Percentiles rank a stretch among this genome's conserved stretches.
These are phyloP conservation scores for Aspergillus costaricaensis DNA, from an alignment of 2,329 filamentous ascomycete genomes.

Conservation along the genomic window DNA sequence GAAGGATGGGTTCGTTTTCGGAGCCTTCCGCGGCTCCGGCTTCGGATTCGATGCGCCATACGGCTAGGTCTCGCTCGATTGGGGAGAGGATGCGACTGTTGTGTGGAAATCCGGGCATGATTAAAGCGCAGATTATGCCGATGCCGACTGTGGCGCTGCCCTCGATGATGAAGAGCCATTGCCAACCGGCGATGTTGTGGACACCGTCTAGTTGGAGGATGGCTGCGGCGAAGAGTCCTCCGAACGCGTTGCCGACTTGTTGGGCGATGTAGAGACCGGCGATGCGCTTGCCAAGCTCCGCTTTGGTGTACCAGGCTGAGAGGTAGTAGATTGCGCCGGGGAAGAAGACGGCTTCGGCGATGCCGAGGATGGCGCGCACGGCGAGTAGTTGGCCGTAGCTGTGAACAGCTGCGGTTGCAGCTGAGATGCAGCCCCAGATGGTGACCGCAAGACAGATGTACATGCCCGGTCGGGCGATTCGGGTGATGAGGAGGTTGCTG, in stretches of 20 bases:
- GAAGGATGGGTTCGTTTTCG: constrained; percentile 33
- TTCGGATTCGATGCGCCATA: constrained; percentile 35
- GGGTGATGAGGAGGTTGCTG: constrained; percentile 55
- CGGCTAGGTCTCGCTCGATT: constrained; percentile 25
- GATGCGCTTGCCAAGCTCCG: constrained; percentile 31
- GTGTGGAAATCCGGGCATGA: constrained; percentile 46
- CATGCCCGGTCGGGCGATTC: constrained; percentile 52
- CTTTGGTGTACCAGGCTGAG: constrained; percentile 46
- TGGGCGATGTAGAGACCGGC: constrained; percentile 34
- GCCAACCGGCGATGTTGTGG: constrained; percentile 26
- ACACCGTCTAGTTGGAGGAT: constrained; percentile 27
- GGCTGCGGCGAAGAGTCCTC: constrained; percentile 30
- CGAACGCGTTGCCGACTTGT: constrained; percentile 30
- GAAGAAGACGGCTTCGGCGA: constrained; percentile 64
- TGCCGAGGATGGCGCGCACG: constrained; percentile 61
- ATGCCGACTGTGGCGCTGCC: constrained; percentile 30
- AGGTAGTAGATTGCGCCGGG: constrained; percentile 47
- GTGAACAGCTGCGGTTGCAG: constrained; percentile 55
- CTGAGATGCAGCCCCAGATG: constrained; percentile 63
- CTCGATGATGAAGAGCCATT: constrained; percentile 35
- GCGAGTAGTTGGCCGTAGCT: constrained; percentile 58
- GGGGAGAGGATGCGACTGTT: constrained; percentile 38
- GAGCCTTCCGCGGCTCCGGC: constrained; percentile 43
- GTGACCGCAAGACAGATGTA: constrained; percentile 58
- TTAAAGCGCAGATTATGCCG: constrained; percentile 33